Base-by-base conservation (phyloP, 2,329 filamentous ascomycete genomes). In the Gremmenia infestans region DNA sequence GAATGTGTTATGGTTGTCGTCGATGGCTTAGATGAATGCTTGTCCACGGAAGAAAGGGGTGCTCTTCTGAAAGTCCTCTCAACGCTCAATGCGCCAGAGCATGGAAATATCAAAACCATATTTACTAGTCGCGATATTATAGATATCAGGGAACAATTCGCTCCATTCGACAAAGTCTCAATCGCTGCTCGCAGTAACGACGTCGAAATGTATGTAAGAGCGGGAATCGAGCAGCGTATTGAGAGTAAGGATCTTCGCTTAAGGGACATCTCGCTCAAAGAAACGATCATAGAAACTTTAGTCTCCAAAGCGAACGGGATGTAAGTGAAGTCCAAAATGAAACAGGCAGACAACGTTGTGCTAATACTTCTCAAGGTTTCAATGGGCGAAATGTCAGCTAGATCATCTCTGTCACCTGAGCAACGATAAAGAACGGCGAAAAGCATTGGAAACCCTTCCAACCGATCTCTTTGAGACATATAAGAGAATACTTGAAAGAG, bases 361-460 rank as follows among this genome's bases (percentile, higher is more conserved):
- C 17, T 40, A 17, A 19, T 22, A 12, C 22, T 11, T 2, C 5
- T 49, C 22, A 15, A 66, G 67, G 68, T 69, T 67, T 42, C 59
- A 62, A 55, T 70, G 60, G 59, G 63, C 59, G 19, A 50, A 55
- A 12, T 68, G 62, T 54, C 68, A 72, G 54, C 49, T 72, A 19
- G 66, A 69, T 36, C 45, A 49, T 12, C 50, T 55, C 8, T n/a
- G 15, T 35, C 1, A 12, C 12, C 39, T 46, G 28, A 36, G 19
- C 5, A 57, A 9, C 17, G 48, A 47, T 12, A 36, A 5, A 1
- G 50, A 36, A 35, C 57, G 64, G 35, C 36, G 42, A 5, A 50
- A 60, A 25, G 51, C 60, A 2, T 53, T 65, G 7, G 36, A 39
- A 17, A 52, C 54, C 2, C 59, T 68, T 3, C 66, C 66, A 2